These are phyloP conservation scores for Trichoderma arundinaceum DNA, from an alignment of 2,329 filamentous ascomycete species.

Conservation along the genomic window DNA sequence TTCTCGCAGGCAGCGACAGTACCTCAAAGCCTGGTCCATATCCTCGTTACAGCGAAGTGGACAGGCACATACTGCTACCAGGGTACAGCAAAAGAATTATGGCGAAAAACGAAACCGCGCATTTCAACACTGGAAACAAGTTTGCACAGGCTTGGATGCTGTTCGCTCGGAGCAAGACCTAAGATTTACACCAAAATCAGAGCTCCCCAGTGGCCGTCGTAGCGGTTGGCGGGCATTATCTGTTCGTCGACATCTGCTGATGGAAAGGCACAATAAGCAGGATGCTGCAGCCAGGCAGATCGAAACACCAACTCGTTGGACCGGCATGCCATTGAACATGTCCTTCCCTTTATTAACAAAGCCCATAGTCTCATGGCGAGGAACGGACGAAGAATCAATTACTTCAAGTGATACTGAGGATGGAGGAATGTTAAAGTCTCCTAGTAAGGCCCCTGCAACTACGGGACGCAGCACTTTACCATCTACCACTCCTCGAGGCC, in stretches of 20 bases:
- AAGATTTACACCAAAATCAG: conserved; percentile 20
- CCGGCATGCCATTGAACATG: conserved; percentile 49
- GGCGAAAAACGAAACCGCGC: conserved; percentile 42
- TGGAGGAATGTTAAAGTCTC: conserved; percentile 5
- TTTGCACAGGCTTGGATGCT: conserved; percentile 33
- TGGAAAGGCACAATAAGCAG: conserved; percentile 35
- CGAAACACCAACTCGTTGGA: conserved; percentile 56
- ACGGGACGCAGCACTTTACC: conserved; percentile 17
- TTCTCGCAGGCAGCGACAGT: conserved; percentile 42
- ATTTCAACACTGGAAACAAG: conserved; percentile 44
- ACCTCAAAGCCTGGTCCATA: conserved; percentile 47
- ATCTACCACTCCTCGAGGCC: conserved; percentile 38
- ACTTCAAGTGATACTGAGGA: conserved; percentile 31
- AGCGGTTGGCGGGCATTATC: conserved; percentile 40
- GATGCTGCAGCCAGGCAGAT: conserved; percentile 38
- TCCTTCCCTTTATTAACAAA: conserved; percentile 40
- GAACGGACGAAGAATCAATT: conserved; percentile 40
- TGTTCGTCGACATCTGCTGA: conserved; percentile 37
- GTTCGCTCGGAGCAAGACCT: conserved; percentile 20
- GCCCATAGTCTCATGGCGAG: conserved; percentile 43
- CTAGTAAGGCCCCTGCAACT: conserved; percentile 25
- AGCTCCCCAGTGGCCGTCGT: conserved; percentile 33
- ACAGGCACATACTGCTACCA: conserved; percentile 47
- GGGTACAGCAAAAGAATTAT: conserved; percentile 43
- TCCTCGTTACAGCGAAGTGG: conserved; percentile 46